phyloP scores from a whole-genome alignment of 345 rosid genomes.

The Gossypium arboreum region DNA sequence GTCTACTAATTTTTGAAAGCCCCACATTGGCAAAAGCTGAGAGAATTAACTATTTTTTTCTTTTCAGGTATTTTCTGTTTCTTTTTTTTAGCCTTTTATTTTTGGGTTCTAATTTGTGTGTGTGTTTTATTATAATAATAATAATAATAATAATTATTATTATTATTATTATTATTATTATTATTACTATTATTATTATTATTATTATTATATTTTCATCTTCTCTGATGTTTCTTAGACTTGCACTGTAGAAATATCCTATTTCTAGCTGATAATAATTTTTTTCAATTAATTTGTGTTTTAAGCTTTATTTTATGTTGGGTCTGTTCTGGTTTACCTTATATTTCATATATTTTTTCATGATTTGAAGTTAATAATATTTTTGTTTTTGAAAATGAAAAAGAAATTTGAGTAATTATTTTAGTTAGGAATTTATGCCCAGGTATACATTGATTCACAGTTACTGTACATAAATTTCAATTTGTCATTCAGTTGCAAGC shows the following conservation, averaged over 20 bases:
- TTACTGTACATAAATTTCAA: background rate
- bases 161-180: background rate
- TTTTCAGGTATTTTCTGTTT: background rate
- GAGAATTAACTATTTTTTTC: background rate
- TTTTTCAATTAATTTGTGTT: background rate
- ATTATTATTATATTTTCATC: background rate
- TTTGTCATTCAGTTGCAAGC: background rate
- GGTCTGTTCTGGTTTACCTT: background rate
- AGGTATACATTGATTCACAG: background rate
- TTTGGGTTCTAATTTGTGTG: background rate
- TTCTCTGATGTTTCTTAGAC: background rate
- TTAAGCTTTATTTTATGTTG: background rate
- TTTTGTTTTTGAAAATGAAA: background rate
- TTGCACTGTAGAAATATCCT: background rate
- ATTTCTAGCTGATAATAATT: background rate
- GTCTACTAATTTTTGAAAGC: background rate
- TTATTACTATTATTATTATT: background rate
- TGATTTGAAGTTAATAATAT: background rate
- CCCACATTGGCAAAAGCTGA: conserved; percentile 4
- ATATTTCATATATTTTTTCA: too few species aligned
- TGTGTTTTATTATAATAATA: background rate
- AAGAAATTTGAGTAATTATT: background rate
- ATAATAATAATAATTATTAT: background rate
- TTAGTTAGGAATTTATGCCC: background rate
- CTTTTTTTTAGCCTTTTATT: background rate